phyloP scores from a whole-genome alignment of 2,329 filamentous ascomycete species.

The Colletotrichum lini region DNA sequence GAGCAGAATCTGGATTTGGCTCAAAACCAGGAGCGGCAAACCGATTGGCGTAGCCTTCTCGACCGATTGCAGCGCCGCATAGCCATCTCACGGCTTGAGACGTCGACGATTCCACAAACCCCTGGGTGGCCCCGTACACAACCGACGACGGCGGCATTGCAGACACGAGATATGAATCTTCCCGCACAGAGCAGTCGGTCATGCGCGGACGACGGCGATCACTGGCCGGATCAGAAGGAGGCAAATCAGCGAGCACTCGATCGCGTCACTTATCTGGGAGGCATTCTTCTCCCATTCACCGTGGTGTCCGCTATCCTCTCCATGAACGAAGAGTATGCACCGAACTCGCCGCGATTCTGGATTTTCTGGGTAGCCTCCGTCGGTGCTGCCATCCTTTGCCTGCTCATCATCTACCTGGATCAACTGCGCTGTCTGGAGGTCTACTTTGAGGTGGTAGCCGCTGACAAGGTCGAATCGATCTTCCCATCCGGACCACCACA shows the following conservation, averaged over 20 bases:
- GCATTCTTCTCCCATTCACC: constrained; percentile 63
- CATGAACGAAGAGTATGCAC: constrained; percentile 62
- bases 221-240: constrained; percentile 43
- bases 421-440: constrained; percentile 61
- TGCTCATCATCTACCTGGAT: constrained; percentile 64
- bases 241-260: constrained; percentile 59
- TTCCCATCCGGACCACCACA: constrained; percentile 10
- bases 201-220: background rate
- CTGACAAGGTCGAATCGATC: constrained; percentile 44
- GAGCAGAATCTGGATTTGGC: constrained; percentile 53
- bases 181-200: constrained; percentile 1
- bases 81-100: constrained; percentile 29
- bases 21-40: constrained; percentile 5
- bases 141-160: constrained; percentile 24
- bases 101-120: constrained; percentile 42
- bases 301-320: constrained; percentile 63
- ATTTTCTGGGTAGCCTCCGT: constrained; percentile 63
- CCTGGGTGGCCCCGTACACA: constrained; percentile 41
- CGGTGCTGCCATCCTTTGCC: constrained; percentile 54
- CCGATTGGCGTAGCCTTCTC: constrained; percentile 52
- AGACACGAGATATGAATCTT: constrained; percentile 19
- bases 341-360: constrained; percentile 59
- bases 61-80: constrained; percentile 49
- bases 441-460: constrained; percentile 59
- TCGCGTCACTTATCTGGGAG: constrained; percentile 65